Conservation (phyloP, 75 land plant genomes). For the Cryptomeria japonica region DNA sequence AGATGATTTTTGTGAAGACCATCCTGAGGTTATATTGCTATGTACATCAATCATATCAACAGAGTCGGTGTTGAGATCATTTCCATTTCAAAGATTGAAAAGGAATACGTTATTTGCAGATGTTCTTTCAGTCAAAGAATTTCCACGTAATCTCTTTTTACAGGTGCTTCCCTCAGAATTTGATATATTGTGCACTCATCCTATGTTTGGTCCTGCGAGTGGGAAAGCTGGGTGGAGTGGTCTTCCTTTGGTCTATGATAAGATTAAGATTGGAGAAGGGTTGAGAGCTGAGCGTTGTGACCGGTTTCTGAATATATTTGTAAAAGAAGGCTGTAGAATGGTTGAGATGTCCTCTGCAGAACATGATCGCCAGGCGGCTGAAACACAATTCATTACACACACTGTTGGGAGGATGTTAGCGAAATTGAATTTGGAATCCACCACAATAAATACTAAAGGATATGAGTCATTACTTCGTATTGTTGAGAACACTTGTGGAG, state of each 20-base stretch:
- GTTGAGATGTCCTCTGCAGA: constrained; percentile 81
- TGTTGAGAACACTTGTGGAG: constrained; percentile 70
- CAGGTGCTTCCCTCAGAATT: constrained; percentile 57
- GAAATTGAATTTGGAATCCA: constrained; percentile 54
- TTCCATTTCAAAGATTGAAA: constrained; percentile 69
- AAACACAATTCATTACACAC: constrained; percentile 71
- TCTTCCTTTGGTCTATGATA: constrained; percentile 78
- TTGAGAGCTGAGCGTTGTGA: constrained; percentile 33
- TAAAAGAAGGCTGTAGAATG: constrained; percentile 73
- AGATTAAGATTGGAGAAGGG: constrained; percentile 53
- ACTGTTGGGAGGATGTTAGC: constrained; percentile 71
- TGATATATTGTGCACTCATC: constrained; percentile 86
- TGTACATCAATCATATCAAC: constrained; percentile 80
- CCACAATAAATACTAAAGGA: constrained; percentile 83
- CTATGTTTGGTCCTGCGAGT: constrained; percentile 90
- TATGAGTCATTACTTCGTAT: constrained; percentile 77
- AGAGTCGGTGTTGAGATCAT: constrained; percentile 47
- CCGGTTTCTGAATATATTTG: constrained; percentile 59
- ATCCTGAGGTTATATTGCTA: constrained; percentile 79
- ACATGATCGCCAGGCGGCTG: constrained; percentile 70
- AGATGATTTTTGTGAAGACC: constrained; percentile 80
- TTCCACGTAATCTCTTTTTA: constrained; percentile 61
- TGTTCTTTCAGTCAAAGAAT: constrained; percentile 87
- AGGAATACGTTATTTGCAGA: constrained; percentile 75
- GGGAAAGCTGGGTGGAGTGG: constrained; percentile 66